Percentiles rank a stretch among this genome's conserved stretches.
phyloP scores from a whole-genome alignment of 805 yeast species.

The Barnettozyma populi region DNA sequence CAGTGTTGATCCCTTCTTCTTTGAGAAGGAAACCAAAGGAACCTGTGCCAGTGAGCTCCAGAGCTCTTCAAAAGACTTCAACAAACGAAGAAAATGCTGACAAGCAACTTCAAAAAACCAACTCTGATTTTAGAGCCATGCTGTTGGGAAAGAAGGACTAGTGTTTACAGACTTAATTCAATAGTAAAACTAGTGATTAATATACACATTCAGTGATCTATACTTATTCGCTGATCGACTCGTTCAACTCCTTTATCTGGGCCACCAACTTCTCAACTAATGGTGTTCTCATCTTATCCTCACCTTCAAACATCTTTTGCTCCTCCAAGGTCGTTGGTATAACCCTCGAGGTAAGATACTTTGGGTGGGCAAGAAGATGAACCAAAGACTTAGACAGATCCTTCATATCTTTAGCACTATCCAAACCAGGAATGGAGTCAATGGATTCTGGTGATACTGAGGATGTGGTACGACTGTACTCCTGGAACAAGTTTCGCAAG shows the following conservation, averaged over 20 bases:
- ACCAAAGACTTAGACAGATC: slow-evolving; percentile 56
- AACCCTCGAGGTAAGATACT: slow-evolving; percentile 66
- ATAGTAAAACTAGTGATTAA: neutral
- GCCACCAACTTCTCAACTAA: slow-evolving; percentile 43
- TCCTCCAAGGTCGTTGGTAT: slow-evolving; percentile 62
- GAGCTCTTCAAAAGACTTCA: neutral
- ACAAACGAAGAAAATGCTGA: neutral
- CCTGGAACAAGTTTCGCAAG: slow-evolving; percentile 47
- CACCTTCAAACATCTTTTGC: slow-evolving; percentile 48
- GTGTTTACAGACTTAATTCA: neutral
- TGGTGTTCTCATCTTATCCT: slow-evolving; percentile 33
- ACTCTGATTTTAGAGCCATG: slow-evolving; percentile 25
- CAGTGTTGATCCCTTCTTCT: slow-evolving; percentile 5
- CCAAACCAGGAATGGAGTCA: slow-evolving; percentile 53
- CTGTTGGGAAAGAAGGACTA: slow-evolving; percentile 13
- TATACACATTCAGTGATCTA: neutral
- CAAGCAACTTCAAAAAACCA: slow-evolving; percentile 10
- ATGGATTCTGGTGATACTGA: slow-evolving; percentile 18
- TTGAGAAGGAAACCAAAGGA: slow-evolving; percentile 7
- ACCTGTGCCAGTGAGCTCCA: neutral
- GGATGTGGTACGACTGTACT: slow-evolving; percentile 35
- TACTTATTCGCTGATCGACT: slow-evolving; percentile 23
- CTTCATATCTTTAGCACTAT: slow-evolving; percentile 51
- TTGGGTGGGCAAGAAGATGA: slow-evolving; percentile 81
- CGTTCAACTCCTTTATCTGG: slow-evolving; percentile 50